Percentiles rank a stretch among this genome's conserved stretches.
Conservation (phyloP, 2,329 filamentous ascomycete species). For the Sordariomycetes sp. region DNA sequence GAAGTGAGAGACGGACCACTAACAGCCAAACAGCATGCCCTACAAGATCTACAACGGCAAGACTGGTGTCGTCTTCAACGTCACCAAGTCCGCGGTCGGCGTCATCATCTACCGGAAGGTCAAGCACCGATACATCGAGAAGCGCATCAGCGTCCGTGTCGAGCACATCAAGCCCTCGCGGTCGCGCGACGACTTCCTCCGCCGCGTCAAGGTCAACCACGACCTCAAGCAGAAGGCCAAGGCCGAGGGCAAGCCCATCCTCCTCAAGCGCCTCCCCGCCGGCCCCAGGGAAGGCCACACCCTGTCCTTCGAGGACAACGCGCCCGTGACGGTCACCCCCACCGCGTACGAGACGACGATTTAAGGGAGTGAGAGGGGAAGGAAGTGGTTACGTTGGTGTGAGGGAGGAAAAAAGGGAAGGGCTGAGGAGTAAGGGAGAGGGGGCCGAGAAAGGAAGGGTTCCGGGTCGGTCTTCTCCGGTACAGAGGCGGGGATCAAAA, state of each 20-base stretch:
- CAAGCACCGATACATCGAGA: slow-evolving; percentile 99
- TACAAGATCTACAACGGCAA: slow-evolving; percentile 99
- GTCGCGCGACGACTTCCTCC: slow-evolving; percentile 92
- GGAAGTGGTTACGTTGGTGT: neutral
- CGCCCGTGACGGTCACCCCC: slow-evolving; percentile 82
- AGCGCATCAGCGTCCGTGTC: slow-evolving; percentile 97
- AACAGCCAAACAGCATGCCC: slow-evolving; percentile 57
- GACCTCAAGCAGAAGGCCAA: slow-evolving; percentile 87
- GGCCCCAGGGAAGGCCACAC: slow-evolving; percentile 70
- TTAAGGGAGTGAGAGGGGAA: slow-evolving; percentile 36
- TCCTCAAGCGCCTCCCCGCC: slow-evolving; percentile 83
- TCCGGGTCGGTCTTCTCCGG: neutral
- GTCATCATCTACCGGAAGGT: slow-evolving; percentile 99
- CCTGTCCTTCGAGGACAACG: slow-evolving; percentile 68
- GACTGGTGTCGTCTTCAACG: slow-evolving; percentile 97
- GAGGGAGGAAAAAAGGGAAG: neutral
- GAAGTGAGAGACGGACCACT: neutral
- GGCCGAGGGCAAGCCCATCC: slow-evolving; percentile 71
- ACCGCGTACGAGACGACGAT: slow-evolving; percentile 98
- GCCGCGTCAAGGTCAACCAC: slow-evolving; percentile 93
- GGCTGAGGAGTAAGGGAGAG: neutral
- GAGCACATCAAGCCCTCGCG: slow-evolving; percentile 94
- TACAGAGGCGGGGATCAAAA: neutral
- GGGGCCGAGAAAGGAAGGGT: neutral
- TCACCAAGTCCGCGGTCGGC: slow-evolving; percentile 93